phyloP scores from a whole-genome alignment of 495 filamentous ascomycete genomes.

The Annulohypoxylon nitens region DNA sequence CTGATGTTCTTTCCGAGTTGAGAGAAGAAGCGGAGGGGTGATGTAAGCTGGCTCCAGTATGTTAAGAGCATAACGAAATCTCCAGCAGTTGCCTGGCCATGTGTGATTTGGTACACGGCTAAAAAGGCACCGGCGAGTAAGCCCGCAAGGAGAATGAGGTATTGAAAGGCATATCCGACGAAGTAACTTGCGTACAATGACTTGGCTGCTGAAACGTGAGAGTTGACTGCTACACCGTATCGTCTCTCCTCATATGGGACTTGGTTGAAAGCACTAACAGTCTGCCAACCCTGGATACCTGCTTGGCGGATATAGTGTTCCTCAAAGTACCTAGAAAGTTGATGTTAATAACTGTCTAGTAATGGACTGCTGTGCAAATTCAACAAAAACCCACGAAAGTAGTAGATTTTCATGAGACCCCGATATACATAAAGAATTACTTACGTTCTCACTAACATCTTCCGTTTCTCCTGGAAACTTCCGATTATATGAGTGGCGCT shows the following conservation, averaged over 20 bases:
- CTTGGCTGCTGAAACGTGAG: slow-evolving; percentile 57
- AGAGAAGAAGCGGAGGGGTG: slow-evolving; percentile 74
- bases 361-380: not conserved
- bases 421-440: slow-evolving; percentile 9
- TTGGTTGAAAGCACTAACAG: slow-evolving; percentile 80
- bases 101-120: slow-evolving; percentile 74
- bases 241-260: slow-evolving; percentile 72
- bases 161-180: slow-evolving; percentile 66
- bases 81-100: slow-evolving; percentile 69
- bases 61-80: slow-evolving; percentile 77
- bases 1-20: slow-evolving; percentile 70
- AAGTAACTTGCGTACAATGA: slow-evolving; percentile 58
- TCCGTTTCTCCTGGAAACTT: slow-evolving; percentile 55
- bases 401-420: not conserved
- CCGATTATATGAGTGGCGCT: slow-evolving; percentile 67
- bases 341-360: slow-evolving; percentile 20
- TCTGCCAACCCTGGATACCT: slow-evolving; percentile 75
- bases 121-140: slow-evolving; percentile 73
- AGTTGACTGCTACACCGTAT: slow-evolving; percentile 66
- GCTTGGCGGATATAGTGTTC: slow-evolving; percentile 73
- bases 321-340: slow-evolving; percentile 59
- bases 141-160: slow-evolving; percentile 71
- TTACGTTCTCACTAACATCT: slow-evolving; percentile 55
- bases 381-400: not conserved
- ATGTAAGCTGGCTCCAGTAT: slow-evolving; percentile 76